Evolutionary conservation across 768 basidiomycete species (phyloP).

Genomic region (Termitomyces sp.): DNA sequence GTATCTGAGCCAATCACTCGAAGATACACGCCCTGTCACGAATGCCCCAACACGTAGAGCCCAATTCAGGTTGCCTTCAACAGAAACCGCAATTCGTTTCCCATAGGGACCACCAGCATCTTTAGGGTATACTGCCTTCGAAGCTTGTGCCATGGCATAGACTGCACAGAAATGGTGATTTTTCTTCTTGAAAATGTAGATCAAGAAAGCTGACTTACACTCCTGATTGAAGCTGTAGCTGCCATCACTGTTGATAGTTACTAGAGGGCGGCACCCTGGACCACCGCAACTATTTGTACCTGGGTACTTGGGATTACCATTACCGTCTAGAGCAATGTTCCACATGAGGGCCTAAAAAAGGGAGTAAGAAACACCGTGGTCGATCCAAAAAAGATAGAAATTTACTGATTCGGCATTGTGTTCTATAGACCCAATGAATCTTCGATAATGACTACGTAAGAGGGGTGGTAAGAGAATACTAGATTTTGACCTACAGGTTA

Average conservation of each 20-base stretch:
- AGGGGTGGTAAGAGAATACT: not conserved
- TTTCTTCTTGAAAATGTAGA: not conserved
- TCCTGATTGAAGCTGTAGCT: constrained; percentile 70
- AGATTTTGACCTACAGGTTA: constrained; percentile 13
- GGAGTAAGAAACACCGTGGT: not conserved
- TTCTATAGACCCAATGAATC: constrained; percentile 24
- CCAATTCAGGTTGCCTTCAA: constrained; percentile 55
- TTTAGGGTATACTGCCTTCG: constrained; percentile 68
- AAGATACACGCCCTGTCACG: constrained; percentile 51
- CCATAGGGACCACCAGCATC: constrained; percentile 68
- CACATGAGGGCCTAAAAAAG: constrained; percentile 50
- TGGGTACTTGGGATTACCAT: constrained; percentile 62
- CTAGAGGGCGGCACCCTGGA: constrained; percentile 63
- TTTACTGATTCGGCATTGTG: constrained; percentile 18
- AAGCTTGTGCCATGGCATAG: constrained; percentile 72
- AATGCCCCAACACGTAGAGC: constrained; percentile 65
- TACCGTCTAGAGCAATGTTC: constrained; percentile 67
- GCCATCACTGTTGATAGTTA: constrained; percentile 62
- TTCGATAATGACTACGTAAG: not conserved
- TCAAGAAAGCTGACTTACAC: constrained; percentile 37
- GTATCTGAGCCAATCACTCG: constrained; percentile 61
- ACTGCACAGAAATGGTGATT: constrained; percentile 30
- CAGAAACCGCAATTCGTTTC: constrained; percentile 61
- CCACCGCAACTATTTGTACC: constrained; percentile 61
- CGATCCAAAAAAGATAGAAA: not conserved